A percentile compares a stretch with the other conserved stretches of the same genome.
These are phyloP conservation scores for Sideroxylon spinosum DNA, from an alignment of 179 eudicot species.

Conservation along the genomic window DNA sequence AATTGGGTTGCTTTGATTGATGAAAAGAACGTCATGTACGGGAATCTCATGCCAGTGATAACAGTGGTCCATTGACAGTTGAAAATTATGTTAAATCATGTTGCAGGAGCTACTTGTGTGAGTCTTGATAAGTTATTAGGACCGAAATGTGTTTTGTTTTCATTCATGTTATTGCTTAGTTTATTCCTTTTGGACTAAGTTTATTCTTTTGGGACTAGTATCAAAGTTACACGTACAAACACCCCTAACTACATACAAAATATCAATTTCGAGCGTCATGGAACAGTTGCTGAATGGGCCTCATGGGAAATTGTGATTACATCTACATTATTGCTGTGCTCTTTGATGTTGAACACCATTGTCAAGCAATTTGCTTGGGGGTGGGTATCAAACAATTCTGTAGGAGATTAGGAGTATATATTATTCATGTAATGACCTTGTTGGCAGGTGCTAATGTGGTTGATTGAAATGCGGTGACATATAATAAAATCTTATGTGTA, in stretches of 20 bases:
- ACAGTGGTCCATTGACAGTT: not conserved
- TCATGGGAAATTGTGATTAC: not conserved
- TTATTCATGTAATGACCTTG: not conserved
- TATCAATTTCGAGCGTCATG: not conserved
- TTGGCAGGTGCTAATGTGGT: not conserved
- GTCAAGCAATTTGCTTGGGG: not conserved
- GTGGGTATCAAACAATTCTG: not conserved
- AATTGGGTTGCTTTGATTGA: not conserved
- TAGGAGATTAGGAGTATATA: not conserved
- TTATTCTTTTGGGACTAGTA: not conserved
- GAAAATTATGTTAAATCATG: not conserved
- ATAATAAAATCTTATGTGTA: not conserved
- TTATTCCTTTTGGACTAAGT: not conserved
- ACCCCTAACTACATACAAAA: not conserved
- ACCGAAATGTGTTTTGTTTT: not conserved
- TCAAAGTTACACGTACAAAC: not conserved
- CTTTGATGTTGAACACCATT: not conserved
- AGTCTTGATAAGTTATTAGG: not conserved
- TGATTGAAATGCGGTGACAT: not conserved
- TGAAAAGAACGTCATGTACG: not conserved
- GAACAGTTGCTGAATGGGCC: not conserved
- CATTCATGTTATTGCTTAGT: not conserved
- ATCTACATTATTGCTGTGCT: not conserved
- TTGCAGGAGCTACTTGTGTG: not conserved
- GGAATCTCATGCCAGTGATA: not conserved